Conservation (phyloP, 345 rosid genomes). For the Clausena lansium region DNA sequence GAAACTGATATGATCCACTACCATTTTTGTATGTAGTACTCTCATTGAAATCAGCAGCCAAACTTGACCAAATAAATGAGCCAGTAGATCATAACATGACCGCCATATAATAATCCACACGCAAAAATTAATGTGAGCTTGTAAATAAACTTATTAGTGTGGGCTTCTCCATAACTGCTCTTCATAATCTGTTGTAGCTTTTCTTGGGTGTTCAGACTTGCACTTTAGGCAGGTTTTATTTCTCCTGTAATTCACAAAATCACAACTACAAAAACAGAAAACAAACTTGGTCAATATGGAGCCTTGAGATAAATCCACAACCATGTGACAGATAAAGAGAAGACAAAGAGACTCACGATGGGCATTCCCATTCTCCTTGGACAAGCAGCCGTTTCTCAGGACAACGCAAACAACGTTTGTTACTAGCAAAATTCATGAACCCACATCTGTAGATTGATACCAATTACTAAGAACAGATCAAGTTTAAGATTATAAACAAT, state of each 20-base stretch:
- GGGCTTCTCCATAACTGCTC: conserved; percentile 39
- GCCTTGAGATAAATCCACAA: neutral
- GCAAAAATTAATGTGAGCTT: neutral
- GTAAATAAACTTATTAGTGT: neutral
- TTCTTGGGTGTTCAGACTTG: conserved; percentile 38
- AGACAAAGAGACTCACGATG: conserved; percentile 54
- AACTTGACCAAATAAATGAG: neutral
- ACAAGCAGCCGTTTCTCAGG: conserved; percentile 54
- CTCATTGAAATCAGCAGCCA: neutral
- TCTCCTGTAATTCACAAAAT: conserved; percentile 69
- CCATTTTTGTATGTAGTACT: neutral
- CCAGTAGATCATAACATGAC: neutral
- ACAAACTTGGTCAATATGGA: neutral
- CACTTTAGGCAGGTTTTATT: conserved; percentile 64
- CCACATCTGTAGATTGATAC: conserved; percentile 54
- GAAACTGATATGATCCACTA: neutral
- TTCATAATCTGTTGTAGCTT: conserved; percentile 23
- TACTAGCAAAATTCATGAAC: conserved; percentile 93
- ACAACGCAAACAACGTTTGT: conserved; percentile 67
- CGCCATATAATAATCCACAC: neutral
- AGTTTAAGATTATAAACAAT: neutral
- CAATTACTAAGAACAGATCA: neutral
- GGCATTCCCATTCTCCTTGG: conserved; percentile 96
- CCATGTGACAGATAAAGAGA: neutral
- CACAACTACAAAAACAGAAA: conserved; percentile 54